Evolutionary conservation across 1,139 yeast genomes (phyloP), one percentile per base, ranked within the genome.

Genomic region (Saccharomycopsis crataegensis): DNA sequence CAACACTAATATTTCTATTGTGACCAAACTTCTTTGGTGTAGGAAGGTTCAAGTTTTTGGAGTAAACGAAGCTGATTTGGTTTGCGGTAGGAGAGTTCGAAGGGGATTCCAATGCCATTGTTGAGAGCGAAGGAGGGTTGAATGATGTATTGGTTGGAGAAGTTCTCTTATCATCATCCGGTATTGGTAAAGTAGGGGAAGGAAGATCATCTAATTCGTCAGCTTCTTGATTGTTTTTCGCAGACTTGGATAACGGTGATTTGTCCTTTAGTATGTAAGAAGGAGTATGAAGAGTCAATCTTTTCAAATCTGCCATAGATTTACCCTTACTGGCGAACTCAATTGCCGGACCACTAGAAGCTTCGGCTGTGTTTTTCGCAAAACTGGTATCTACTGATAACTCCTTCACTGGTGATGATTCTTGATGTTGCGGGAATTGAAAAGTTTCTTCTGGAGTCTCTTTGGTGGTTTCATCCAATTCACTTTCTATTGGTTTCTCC

Each of bases 201-300:
- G 47, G 47, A 16, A 46, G 34, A 16, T 22, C 34, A n/a, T 12
- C 48, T 12, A 37, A 8, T 9, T 22, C 40, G 41, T 37, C n/a
- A 9, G 34, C 43, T 34, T 17, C 40, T 34, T 46, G 44, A 3
- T 16, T 11, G 12, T 16, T 11, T 31, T 17, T 37, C 4, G 28
- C 28, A 3, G 28, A 3, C 28, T 22, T 4, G 2, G 28, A 22
- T 22, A 22, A 22, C 4, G 28, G 28, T 22, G 4, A 22, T 22
- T 22, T 22, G 28, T 4, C 28, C 22, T 51, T 33, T 5, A 54
- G 41, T 12, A 54, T 38, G 16, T 52, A 52, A 17, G 41, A 16
- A 3, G 57, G 57, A 8, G 57, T 52, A 38, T 51, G 55, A 14
- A 54, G 43, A 17, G 57, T 49, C 16, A 54, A 45, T 31, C 55